phyloP scores from a whole-genome alignment of 441 rosid genomes.

The Omphalea diandra region DNA sequence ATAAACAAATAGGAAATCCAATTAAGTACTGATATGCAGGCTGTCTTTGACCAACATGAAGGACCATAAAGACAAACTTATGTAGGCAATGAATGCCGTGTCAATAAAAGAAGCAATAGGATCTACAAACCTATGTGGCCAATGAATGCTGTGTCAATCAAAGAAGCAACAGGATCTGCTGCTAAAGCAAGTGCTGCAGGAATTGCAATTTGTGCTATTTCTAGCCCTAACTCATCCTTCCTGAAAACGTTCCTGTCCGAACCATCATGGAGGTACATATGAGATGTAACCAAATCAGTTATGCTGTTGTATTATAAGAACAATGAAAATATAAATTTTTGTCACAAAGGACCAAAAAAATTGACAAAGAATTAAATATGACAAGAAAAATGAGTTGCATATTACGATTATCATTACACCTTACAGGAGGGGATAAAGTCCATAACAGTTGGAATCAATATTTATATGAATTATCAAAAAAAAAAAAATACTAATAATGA shows the following conservation, averaged over 20 bases:
- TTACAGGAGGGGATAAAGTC: not conserved
- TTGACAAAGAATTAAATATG: not conserved
- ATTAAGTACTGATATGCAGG: not conserved
- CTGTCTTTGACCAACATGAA: not conserved
- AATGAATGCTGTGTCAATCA: conserved; percentile 89
- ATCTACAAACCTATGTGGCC: conserved; percentile 79
- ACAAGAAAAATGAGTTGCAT: not conserved
- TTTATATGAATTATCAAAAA: not conserved
- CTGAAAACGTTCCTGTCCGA: conserved; percentile 48
- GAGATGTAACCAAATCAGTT: not conserved
- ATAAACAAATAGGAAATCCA: not conserved
- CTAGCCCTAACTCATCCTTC: conserved; percentile 68
- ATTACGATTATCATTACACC: no score
- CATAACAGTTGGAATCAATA: not conserved
- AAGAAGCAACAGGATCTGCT: conserved; percentile 91
- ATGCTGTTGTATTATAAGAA: not conserved
- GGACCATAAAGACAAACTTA: no score
- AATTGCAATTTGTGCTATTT: conserved; percentile 72
- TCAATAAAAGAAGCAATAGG: no score
- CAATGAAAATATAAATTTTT: not conserved
- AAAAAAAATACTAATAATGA: not conserved
- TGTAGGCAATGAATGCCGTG: no score
- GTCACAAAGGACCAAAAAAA: not conserved
- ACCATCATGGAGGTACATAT: not conserved
- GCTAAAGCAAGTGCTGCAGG: conserved; percentile 92